Evolutionary conservation across 345 rosid genomes (phyloP), one percentile per base, ranked within the genome.

Genomic region (Brassica cretica): DNA sequence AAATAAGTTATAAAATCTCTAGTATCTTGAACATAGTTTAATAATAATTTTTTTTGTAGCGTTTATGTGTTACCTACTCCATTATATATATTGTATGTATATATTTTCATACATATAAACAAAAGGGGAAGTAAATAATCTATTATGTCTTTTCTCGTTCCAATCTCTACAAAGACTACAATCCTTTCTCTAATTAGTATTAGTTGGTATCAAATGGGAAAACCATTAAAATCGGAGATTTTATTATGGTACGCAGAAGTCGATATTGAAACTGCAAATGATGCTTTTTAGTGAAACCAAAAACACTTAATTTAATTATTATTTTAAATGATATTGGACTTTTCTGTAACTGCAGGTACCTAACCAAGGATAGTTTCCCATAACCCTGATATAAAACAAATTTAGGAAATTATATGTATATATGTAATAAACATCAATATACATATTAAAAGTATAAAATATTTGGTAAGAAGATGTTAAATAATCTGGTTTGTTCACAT

Each of bases 401-500:
- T 6, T 4, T 11, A 39, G 16, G 8, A 65, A 35, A 65, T 19
- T 14, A 63, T n/a, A 30, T 61, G 5, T 14, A 27, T 14, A 18
- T 18, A 3, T 18, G 8, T 53, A 16, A 16, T 51, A 55, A 2
- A 30, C 16, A 16, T 33, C 1, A 21, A 19, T 1, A 70, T 59
- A 59, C 27, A 59, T 59, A 18, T 33, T 8, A 33, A 8, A 0
- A 24, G 5, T 2, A 4, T 10, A 21, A 41, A 8, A 41, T 44
- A 44, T 10, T 44, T 70, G 63, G 11, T 74, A 53, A 29, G 16
- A 25, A 25, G 62, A 46, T 29, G 41, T 15, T 56, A 55, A 75
- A 56, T 25, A 16, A 33, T 8, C 25, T 69, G 30, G 68, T 63
- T 10, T 77, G 76, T 76, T 77, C 81, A 77, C 81, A 71, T 77